Evolutionary conservation across 495 filamentous ascomycete genomes (phyloP).

Genomic region (Neurospora sp.): DNA sequence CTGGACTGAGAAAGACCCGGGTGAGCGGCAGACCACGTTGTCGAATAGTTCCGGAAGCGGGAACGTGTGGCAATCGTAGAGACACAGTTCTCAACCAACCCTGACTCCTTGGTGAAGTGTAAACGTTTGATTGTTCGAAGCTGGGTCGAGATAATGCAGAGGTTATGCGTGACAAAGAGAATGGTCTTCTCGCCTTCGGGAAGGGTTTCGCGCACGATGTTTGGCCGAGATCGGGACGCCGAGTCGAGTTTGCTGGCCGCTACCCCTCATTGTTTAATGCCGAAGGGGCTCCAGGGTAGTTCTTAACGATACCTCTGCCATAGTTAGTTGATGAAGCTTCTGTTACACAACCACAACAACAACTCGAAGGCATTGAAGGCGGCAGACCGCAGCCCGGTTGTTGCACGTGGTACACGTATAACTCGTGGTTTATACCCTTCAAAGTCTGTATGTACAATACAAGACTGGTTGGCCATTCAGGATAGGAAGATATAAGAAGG

Average conservation of each 20-base stretch:
- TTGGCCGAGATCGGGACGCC: background rate
- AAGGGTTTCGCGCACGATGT: background rate
- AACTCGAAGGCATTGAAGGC: background rate
- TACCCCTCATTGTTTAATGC: background rate
- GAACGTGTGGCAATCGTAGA: background rate
- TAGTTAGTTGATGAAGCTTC: background rate
- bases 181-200: background rate
- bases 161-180: background rate
- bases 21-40: background rate
- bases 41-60: background rate
- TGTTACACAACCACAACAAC: background rate
- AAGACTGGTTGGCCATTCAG: too few relatives aligned
- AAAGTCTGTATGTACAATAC: too few relatives aligned
- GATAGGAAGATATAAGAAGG: too few relatives aligned
- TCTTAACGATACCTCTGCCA: background rate
- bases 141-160: background rate
- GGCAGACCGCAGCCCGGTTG: conserved; percentile 8
- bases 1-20: background rate
- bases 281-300: background rate
- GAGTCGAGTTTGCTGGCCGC: background rate
- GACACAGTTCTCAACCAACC: background rate
- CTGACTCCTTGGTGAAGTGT: background rate
- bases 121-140: background rate
- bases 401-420: conserved; percentile 22
- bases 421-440: background rate